Evolutionary conservation across 441 rosid species (phyloP).

Genomic region (Corymbia calophylla): DNA sequence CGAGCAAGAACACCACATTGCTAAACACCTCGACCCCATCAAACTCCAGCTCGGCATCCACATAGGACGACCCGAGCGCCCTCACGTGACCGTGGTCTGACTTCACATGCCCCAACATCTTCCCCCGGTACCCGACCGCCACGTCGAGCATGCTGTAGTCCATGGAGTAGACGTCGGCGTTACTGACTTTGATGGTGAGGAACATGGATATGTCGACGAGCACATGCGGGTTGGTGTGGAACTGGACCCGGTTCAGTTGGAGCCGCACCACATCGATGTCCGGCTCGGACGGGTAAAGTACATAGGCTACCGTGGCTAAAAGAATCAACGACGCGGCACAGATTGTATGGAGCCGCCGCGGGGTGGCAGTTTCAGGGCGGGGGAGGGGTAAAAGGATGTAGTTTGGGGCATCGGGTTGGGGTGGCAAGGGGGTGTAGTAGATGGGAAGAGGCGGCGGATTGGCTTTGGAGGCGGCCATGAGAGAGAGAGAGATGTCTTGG

Average conservation of each 20-base stretch:
- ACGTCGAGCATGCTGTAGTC: not conserved
- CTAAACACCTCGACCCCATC: not conserved
- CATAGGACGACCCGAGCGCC: slow-evolving; percentile 1
- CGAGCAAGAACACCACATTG: not conserved
- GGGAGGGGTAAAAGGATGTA: not conserved
- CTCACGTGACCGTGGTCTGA: not conserved
- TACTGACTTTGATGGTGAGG: not conserved
- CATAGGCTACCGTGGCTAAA: not conserved
- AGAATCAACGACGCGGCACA: not conserved
- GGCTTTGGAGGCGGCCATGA: not conserved
- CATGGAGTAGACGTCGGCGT: slow-evolving; percentile 5
- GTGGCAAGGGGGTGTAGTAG: not conserved
- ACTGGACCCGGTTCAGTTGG: not conserved
- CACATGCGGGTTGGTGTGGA: not conserved
- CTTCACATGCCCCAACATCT: slow-evolving; percentile 2
- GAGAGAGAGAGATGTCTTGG: not conserved
- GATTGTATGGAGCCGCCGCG: not conserved
- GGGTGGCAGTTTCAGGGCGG: not conserved
- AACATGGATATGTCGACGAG: not conserved
- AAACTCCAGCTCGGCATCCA: slow-evolving; percentile 7
- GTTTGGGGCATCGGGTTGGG: not conserved
- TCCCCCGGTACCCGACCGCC: slow-evolving; percentile 2
- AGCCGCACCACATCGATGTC: slow-evolving; percentile 2
- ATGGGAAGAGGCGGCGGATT: not conserved
- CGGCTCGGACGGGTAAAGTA: slow-evolving; percentile 3